Evolutionary conservation across 2,329 filamentous ascomycete species (phyloP).

Genomic region (Colletotrichum horii): DNA sequence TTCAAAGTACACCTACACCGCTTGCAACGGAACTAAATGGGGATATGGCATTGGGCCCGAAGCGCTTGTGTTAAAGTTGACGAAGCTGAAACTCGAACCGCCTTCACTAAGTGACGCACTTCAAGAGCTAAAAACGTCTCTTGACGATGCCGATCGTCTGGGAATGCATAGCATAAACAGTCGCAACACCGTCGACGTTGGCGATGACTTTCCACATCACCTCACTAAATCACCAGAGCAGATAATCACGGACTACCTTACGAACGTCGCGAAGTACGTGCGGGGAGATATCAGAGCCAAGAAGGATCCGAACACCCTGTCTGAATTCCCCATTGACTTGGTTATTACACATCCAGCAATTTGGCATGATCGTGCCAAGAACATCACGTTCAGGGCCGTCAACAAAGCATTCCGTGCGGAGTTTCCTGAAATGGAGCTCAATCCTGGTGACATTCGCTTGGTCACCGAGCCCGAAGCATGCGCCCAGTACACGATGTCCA

Average conservation of each 20-base stretch:
- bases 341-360: conserved; percentile 9
- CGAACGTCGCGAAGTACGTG: neutral
- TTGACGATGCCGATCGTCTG: neutral
- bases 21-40: neutral
- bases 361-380: conserved; percentile 25
- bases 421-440: neutral
- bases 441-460: conserved; percentile 13
- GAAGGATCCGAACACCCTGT: neutral
- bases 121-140: neutral
- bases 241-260: conserved; percentile 4
- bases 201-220: neutral
- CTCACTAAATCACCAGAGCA: neutral
- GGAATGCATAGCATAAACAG: neutral
- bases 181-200: neutral
- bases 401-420: neutral
- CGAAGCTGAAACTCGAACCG: conserved; percentile 1
- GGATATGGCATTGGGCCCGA: neutral
- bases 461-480: conserved; percentile 29
- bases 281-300: neutral
- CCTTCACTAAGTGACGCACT: neutral
- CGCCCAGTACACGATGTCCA: conserved; percentile 26
- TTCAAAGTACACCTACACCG: neutral
- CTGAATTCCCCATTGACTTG: neutral
- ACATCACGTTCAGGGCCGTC: conserved; percentile 18
- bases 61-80: neutral